Conservation (phyloP, 1,139 yeast species). For the Diutina sp. region DNA sequence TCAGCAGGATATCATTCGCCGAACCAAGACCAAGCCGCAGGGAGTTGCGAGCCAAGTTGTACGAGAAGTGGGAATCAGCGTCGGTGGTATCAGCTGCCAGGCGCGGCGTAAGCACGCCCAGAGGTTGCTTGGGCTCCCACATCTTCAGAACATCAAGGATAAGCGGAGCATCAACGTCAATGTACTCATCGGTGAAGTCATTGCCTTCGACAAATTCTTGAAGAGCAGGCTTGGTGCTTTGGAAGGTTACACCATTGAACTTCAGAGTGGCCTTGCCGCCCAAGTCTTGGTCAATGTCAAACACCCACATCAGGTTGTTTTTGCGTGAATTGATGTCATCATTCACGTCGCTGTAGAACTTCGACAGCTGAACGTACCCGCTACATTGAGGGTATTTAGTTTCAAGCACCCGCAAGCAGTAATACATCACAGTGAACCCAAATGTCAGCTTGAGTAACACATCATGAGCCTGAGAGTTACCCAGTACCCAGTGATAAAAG, state of each 20-base stretch:
- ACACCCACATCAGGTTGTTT: conserved; percentile 16
- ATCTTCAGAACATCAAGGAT: conserved; percentile 7
- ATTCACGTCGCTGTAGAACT: conserved; percentile 13
- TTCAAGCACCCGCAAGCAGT: not conserved
- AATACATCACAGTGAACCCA: not conserved
- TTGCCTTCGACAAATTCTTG: conserved; percentile 22
- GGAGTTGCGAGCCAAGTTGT: conserved; percentile 5
- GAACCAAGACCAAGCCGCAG: conserved; percentile 23
- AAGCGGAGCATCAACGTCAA: conserved; percentile 20
- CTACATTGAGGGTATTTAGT: conserved; percentile 7
- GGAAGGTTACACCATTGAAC: conserved; percentile 4
- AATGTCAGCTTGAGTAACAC: conserved; percentile 7
- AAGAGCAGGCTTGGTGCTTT: conserved; percentile 11
- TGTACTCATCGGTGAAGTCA: conserved; percentile 19
- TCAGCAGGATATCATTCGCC: conserved; percentile 28
- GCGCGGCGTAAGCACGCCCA: not conserved
- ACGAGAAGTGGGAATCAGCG: conserved; percentile 5
- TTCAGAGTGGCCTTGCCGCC: not conserved
- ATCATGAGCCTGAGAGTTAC: conserved; percentile 19
- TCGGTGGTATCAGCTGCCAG: not conserved
- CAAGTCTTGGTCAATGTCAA: not conserved
- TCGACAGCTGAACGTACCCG: conserved; percentile 14
- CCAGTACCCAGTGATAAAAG: conserved; percentile 31
- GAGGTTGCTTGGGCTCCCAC: not conserved
- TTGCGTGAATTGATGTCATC: conserved; percentile 19